phyloP scores from a whole-genome alignment of 2,329 filamentous ascomycete species.

The Teratosphaeria pseudoeucalypti region DNA sequence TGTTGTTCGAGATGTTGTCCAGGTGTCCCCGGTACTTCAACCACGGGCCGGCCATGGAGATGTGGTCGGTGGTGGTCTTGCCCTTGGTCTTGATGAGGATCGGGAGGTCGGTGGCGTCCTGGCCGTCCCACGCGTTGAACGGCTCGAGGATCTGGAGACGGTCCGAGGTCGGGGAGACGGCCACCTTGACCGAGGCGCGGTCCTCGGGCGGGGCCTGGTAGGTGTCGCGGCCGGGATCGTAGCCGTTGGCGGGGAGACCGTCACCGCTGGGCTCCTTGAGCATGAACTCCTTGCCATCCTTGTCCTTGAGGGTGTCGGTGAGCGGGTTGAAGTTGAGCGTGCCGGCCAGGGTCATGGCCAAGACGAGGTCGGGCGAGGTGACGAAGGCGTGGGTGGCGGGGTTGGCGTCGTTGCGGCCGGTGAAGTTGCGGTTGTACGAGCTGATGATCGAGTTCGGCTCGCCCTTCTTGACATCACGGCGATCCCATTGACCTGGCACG shows the following conservation, averaged over 20 bases:
- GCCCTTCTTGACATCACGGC: constrained; percentile 87
- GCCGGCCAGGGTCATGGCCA: constrained; percentile 75
- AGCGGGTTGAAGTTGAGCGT: constrained; percentile 89
- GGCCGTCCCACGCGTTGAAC: constrained; percentile 83
- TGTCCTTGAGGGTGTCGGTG: constrained; percentile 83
- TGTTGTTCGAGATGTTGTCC: constrained; percentile 99
- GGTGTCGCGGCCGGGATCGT: constrained; percentile 83
- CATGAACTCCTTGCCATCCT: constrained; percentile 92
- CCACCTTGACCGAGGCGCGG: constrained; percentile 61
- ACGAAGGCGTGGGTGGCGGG: constrained; percentile 91
- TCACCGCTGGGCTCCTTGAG: constrained; percentile 70
- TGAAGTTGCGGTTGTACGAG: constrained; percentile 99
- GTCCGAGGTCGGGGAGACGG: constrained; percentile 80
- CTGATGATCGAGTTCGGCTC: constrained; percentile 93
- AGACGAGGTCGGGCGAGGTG: constrained; percentile 79
- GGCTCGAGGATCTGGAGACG: constrained; percentile 85
- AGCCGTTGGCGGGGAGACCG: constrained; percentile 70
- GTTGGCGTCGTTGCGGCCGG: constrained; percentile 92
- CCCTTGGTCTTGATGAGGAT: constrained; percentile 95
- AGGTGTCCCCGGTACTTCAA: constrained; percentile 97
- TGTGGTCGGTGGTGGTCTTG: constrained; percentile 96
- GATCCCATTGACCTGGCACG: constrained; percentile 68
- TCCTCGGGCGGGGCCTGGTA: constrained; percentile 90
- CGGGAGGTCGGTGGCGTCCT: constrained; percentile 72
- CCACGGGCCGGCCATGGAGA: constrained; percentile 95